Conservation (phyloP, 1,139 yeast genomes). For the Maudiozyma humilis region DNA sequence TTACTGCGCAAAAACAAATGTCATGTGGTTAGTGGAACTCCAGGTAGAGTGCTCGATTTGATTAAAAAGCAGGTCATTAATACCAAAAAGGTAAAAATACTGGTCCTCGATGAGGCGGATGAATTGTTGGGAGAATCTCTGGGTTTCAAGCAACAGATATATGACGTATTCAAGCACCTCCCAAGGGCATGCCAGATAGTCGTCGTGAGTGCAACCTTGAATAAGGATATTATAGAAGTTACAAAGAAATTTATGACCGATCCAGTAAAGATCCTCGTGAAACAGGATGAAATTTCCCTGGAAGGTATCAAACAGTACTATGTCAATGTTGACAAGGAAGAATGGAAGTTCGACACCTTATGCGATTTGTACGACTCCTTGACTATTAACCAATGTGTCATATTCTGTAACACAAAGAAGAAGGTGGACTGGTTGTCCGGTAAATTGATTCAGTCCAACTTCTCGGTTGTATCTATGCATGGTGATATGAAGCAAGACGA, state of each 20-base stretch:
- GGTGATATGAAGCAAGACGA: constrained; percentile 96
- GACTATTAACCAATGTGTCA: constrained; percentile 91
- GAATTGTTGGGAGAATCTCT: constrained; percentile 63
- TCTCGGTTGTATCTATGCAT: constrained; percentile 90
- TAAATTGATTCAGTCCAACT: constrained; percentile 71
- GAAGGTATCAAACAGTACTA: constrained; percentile 87
- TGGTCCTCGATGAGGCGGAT: constrained; percentile 91
- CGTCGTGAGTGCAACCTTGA: constrained; percentile 88
- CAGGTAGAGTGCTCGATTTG: constrained; percentile 88
- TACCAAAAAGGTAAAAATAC: constrained; percentile 68
- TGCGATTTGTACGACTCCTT: constrained; percentile 92
- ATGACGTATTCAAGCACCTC: constrained; percentile 72
- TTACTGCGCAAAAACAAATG: constrained; percentile 60
- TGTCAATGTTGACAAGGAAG: constrained; percentile 82
- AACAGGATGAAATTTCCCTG: constrained; percentile 78
- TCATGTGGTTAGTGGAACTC: constrained; percentile 94
- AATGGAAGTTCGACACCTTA: constrained; percentile 90
- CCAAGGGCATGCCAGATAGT: constrained; percentile 86
- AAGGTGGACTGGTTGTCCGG: constrained; percentile 87
- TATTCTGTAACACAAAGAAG: constrained; percentile 85
- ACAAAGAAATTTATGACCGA: constrained; percentile 83
- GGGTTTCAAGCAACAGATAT: constrained; percentile 88
- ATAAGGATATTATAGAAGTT: constrained; percentile 76
- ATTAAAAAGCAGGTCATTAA: constrained; percentile 64
- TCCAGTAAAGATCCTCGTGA: constrained; percentile 84